A percentile compares a stretch with the other conserved stretches of the same genome.
These are phyloP conservation scores for Penicillium crystallinum DNA, from an alignment of 495 filamentous ascomycete species.

Conservation along the genomic window DNA sequence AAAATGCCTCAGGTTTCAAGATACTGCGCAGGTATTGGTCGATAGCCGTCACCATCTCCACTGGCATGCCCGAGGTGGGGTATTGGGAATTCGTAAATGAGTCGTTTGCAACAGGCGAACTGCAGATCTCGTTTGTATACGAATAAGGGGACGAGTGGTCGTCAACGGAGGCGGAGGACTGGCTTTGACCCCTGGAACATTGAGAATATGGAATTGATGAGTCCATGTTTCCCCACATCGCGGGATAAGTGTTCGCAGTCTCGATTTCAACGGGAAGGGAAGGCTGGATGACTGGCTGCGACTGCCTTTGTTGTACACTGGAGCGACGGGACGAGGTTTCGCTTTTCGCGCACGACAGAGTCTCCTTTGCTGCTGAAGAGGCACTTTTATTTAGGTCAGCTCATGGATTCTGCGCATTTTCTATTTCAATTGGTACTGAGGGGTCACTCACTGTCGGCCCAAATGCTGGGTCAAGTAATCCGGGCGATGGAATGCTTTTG, in stretches of 20 bases:
- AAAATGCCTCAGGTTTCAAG: constrained; percentile 1
- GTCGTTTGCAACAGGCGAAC: background rate
- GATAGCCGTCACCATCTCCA: background rate
- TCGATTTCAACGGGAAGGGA: background rate
- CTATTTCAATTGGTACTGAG: too few relatives aligned
- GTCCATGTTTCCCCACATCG: constrained; percentile 2
- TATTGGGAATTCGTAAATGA: background rate
- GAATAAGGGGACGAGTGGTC: constrained; percentile 1
- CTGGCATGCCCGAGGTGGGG: background rate
- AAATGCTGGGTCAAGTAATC: constrained; percentile 19
- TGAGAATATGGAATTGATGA: background rate
- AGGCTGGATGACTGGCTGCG: background rate
- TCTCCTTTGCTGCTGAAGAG: background rate
- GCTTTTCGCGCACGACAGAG: background rate
- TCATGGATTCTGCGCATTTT: background rate
- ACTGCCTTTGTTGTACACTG: background rate
- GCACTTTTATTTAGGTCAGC: background rate
- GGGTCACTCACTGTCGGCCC: constrained; percentile 10
- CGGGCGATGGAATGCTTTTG: constrained; percentile 16
- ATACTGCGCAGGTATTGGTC: constrained; percentile 5
- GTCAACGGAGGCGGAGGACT: background rate
- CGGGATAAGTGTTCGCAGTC: background rate
- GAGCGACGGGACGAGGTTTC: background rate
- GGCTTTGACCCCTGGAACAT: background rate
- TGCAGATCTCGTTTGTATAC: constrained; percentile 2